phyloP scores from a whole-genome alignment of 2,329 filamentous ascomycete species.

The Apiospora aurea region DNA sequence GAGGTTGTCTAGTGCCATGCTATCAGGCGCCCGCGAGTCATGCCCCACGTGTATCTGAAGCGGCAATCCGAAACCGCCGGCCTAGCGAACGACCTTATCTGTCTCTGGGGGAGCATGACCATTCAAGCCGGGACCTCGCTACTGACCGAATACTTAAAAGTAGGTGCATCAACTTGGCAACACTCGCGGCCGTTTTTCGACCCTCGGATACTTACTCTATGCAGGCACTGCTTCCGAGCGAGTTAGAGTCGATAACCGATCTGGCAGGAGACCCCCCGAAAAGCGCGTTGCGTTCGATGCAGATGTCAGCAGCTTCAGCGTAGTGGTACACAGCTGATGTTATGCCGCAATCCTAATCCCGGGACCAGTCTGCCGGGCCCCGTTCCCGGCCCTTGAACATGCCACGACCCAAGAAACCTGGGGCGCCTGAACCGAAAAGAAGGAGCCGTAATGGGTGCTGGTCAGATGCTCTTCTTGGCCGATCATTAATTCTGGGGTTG shows the following conservation, averaged over 20 bases:
- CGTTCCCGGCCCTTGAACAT: slow-evolving; percentile 37
- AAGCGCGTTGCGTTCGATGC: not conserved
- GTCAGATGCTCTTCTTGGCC: slow-evolving; percentile 39
- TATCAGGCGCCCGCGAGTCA: slow-evolving; percentile 22
- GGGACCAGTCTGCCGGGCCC: slow-evolving; percentile 27
- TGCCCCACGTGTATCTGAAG: slow-evolving; percentile 24
- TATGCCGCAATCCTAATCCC: slow-evolving; percentile 14
- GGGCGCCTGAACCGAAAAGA: slow-evolving; percentile 52
- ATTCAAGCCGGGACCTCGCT: not conserved
- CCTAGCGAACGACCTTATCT: slow-evolving; percentile 18
- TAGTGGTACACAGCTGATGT: not conserved
- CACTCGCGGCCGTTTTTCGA: not conserved
- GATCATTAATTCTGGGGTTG: slow-evolving; percentile 18
- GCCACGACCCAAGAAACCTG: slow-evolving; percentile 52
- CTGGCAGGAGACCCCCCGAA: not conserved
- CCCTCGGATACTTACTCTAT: not conserved
- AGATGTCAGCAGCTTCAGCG: not conserved
- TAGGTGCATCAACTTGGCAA: not conserved
- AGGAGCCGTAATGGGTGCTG: slow-evolving; percentile 55
- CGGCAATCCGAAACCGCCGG: slow-evolving; percentile 18
- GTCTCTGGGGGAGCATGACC: slow-evolving; percentile 15
- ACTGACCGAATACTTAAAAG: not conserved
- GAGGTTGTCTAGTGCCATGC: not conserved
- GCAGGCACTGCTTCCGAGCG: not conserved
- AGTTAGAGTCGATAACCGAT: not conserved